These are phyloP conservation scores for Xylaria sp. DNA, from an alignment of 2,329 filamentous ascomycete genomes.

Conservation along the genomic window DNA sequence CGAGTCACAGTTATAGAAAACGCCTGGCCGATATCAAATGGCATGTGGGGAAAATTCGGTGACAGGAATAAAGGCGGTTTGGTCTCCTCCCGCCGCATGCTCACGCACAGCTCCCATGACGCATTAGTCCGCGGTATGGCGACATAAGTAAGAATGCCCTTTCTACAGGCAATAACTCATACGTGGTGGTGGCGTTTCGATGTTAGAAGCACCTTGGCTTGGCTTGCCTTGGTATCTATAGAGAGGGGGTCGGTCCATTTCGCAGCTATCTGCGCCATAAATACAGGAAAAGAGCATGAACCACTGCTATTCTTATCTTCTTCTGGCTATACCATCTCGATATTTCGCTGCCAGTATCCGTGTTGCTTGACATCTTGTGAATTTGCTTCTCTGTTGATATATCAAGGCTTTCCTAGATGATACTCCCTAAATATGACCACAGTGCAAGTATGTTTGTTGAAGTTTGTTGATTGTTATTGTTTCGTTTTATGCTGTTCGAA, in stretches of 20 bases:
- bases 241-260: conserved; percentile 10
- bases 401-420: not conserved
- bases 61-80: not conserved
- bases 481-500: no score
- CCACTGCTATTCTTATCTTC: not conserved
- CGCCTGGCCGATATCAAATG: not conserved
- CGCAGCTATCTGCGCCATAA: conserved; percentile 24
- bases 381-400: not conserved
- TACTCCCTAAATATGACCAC: not conserved
- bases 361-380: not conserved
- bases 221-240: conserved; percentile 13
- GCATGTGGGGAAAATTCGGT: not conserved
- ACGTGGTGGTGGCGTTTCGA: not conserved
- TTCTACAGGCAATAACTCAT: conserved; percentile 8
- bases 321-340: not conserved
- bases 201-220: conserved; percentile 10
- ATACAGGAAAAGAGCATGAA: conserved; percentile 25
- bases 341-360: not conserved
- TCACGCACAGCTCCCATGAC: not conserved
- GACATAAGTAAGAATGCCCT: not conserved
- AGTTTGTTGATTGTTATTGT: not conserved
- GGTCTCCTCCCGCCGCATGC: not conserved
- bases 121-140: not conserved
- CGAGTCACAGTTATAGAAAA: not conserved
- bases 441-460: no score